Base-by-base conservation (phyloP, 2,329 filamentous ascomycete genomes). In the Trichoderma polysporum region DNA sequence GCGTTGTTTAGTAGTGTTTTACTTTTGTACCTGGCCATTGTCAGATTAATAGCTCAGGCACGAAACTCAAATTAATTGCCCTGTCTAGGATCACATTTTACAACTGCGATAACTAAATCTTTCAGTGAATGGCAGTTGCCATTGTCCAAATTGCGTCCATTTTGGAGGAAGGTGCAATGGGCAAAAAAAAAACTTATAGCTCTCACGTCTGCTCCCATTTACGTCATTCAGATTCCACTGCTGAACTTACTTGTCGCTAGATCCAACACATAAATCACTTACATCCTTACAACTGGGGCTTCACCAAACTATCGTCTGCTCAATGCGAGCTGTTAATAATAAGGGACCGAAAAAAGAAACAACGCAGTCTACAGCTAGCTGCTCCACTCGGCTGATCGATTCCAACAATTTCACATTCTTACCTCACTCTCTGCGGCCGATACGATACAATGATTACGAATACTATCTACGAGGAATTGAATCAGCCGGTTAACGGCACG, bases 51-150 rank as follows among this genome's bases (percentile, higher is more conserved):
- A 31, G 13, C 22, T 41, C 59, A 50, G 47, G 49, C 60, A 63
- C 49, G 17, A 58, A 58, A 63, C 35, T 63, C 60, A 63, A 63
- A 54, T 41, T 45, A n/a, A 39, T 22, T 35, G 31, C 58, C 58
- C 47, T 39, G 31, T 17, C 57, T n/a, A 50, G 22, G 25, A n/a
- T 39, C 58, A 37, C 12, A 12, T 13, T 25, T 19, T 7, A 13
- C 31, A 4, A 6, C 31, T 3, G 15, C 27, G 22, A 39, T 17
- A 25, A 39, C 45, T 19, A 39, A 35, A 52, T 61, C 47, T 45
- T 62, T 22, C 33, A 29, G 41, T n/a, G 35, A n/a, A 29, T 35
- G 17, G 17, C 49, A 13, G 9, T 22, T 19, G 29, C 31, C n/a
- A 45, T 22, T 9, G 22, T 41, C 41, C 47, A 31, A 5, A 29